Evolutionary conservation across 2,329 filamentous ascomycete species (phyloP).

Genomic region (Graphium sp.): DNA sequence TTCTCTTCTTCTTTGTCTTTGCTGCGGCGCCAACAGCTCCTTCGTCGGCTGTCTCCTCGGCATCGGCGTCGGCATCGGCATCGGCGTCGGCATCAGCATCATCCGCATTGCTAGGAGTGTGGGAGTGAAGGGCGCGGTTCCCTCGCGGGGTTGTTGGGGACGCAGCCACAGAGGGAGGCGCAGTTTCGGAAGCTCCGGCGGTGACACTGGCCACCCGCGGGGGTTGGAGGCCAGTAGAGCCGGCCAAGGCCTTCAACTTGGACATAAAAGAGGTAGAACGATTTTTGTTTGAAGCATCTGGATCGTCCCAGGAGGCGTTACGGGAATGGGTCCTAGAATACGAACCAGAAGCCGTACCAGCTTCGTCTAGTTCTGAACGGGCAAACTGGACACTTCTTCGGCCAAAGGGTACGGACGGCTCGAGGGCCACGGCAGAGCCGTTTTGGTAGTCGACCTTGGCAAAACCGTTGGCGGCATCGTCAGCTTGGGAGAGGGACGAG

Average conservation of each 20-base stretch:
- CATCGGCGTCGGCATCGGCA: conserved; percentile 62
- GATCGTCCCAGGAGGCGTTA: conserved; percentile 50
- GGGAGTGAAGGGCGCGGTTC: neutral
- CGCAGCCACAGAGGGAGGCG: conserved; percentile 13
- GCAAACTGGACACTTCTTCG: conserved; percentile 61
- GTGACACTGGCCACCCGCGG: conserved; percentile 13
- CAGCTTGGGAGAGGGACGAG: too few species aligned
- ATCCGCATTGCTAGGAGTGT: conserved; percentile 19
- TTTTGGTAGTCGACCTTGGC: too few species aligned
- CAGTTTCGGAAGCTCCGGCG: conserved; percentile 18
- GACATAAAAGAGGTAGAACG: conserved; percentile 55
- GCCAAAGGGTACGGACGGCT: neutral
- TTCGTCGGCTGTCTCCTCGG: conserved; percentile 76
- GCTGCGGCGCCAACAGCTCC: conserved; percentile 25
- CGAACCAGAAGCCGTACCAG: too few species aligned
- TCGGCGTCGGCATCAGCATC: conserved; percentile 35
- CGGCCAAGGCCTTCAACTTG: conserved; percentile 59
- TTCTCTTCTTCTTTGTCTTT: conserved; percentile 46
- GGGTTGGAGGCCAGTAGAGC: conserved; percentile 27
- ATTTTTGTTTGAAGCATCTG: conserved; percentile 40
- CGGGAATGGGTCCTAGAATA: conserved; percentile 42
- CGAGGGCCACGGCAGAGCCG: too few species aligned
- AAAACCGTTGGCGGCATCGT: too few species aligned
- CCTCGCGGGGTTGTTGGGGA: conserved; percentile 5
- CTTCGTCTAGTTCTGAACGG: conserved; percentile 32